These are phyloP conservation scores for Cystoderma amianthinum DNA, from an alignment of 768 basidiomycete genomes.

Conservation along the genomic window DNA sequence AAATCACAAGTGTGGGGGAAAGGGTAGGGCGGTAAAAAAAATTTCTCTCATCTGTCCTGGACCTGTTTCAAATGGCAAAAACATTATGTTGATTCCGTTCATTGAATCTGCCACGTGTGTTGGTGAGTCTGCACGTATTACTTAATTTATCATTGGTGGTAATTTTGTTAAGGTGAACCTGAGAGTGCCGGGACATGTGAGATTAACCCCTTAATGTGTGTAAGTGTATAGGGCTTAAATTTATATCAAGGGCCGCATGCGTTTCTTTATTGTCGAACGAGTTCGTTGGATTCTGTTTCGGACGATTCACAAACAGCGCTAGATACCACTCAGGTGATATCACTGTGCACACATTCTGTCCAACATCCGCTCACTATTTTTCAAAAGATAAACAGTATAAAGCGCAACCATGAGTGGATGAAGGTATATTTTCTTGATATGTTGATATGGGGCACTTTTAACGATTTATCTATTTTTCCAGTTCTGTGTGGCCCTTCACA, in stretches of 20 bases:
- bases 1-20: background rate
- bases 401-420: conserved; percentile 7
- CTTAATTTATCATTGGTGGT: no score
- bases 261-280: no score
- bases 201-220: no score
- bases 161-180: no score
- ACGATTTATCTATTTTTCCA: conserved; percentile 12
- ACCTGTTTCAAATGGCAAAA: background rate
- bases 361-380: background rate
- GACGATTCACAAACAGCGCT: background rate
- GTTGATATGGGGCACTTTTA: background rate
- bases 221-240: no score
- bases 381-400: background rate
- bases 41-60: background rate
- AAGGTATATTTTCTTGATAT: conserved; percentile 11
- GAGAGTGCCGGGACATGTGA: no score
- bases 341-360: background rate
- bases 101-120: background rate
- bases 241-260: background rate
- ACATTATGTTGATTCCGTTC: background rate
- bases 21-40: background rate
- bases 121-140: no score
- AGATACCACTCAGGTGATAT: background rate
- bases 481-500: conserved; percentile 15
- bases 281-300: no score